Conservation (phyloP, 495 filamentous ascomycete genomes). For the Hypoxylon crocopeplum region DNA sequence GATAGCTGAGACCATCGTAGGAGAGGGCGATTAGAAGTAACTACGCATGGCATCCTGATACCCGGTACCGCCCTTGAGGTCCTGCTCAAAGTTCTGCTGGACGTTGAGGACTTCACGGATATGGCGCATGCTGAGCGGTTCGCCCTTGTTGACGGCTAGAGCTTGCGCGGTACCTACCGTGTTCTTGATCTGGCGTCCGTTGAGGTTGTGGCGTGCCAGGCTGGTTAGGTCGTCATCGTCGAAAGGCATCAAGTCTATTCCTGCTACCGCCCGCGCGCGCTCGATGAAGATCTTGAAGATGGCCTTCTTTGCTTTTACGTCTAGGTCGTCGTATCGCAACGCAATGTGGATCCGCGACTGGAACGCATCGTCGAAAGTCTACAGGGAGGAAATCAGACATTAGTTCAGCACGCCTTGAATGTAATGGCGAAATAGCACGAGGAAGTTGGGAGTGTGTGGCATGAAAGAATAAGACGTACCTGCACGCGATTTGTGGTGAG, state of each 20-base stretch:
- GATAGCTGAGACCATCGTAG: not conserved
- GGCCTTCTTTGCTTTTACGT: conserved; percentile 73
- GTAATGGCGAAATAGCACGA: conserved; percentile 80
- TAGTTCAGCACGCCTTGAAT: conserved; percentile 69
- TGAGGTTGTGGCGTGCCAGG: conserved; percentile 74
- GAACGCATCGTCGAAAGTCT: conserved; percentile 69
- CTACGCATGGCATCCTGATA: conserved; percentile 68
- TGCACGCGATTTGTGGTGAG: conserved; percentile 68
- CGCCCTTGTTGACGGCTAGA: conserved; percentile 77
- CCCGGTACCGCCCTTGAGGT: conserved; percentile 70
- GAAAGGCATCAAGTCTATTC: conserved; percentile 67
- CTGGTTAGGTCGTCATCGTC: conserved; percentile 70
- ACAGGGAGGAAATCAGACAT: conserved; percentile 57
- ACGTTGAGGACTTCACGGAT: conserved; percentile 84
- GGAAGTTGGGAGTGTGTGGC: conserved; percentile 63
- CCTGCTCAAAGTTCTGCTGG: conserved; percentile 80
- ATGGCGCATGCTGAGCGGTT: conserved; percentile 77
- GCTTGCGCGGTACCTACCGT: conserved; percentile 86
- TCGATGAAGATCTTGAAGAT: conserved; percentile 89
- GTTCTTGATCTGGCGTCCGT: conserved; percentile 97
- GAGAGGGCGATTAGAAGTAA: conserved; percentile 45
- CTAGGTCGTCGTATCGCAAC: conserved; percentile 80
- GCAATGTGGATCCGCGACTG: conserved; percentile 69
- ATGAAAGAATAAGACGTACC: conserved; percentile 54
- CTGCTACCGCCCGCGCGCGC: conserved; percentile 68